These are phyloP conservation scores for Triticum urartu DNA, from an alignment of 176 grass and related monocot species.

Conservation along the genomic window DNA sequence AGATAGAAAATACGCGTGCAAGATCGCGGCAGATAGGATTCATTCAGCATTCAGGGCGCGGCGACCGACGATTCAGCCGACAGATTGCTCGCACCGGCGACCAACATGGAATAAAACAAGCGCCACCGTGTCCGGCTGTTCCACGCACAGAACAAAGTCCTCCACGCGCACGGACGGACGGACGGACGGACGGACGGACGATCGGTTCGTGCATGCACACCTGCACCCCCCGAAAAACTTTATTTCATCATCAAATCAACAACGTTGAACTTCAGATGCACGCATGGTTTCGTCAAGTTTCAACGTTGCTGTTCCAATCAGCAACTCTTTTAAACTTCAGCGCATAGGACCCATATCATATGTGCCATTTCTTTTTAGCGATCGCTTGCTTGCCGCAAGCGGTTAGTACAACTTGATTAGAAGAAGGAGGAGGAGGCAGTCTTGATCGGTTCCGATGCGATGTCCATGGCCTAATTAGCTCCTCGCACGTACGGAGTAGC, in stretches of 20 bases:
- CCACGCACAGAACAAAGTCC: background rate
- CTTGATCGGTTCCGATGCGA: conserved; percentile 29
- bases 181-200: conserved; percentile 2
- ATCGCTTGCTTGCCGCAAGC: background rate
- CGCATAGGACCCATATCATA: background rate
- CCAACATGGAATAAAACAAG: conserved; percentile 3
- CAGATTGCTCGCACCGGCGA: conserved; percentile 14
- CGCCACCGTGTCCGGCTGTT: conserved; percentile 24
- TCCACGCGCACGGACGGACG: conserved; percentile 11
- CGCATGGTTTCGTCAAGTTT: background rate
- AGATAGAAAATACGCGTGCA: background rate
- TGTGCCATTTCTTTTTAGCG: background rate
- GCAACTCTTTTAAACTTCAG: background rate
- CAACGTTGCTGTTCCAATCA: conserved; percentile 28
- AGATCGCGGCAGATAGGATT: conserved; percentile 10
- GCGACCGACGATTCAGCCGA: conserved; percentile 26
- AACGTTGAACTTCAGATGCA: background rate
- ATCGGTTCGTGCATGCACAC: conserved; percentile 2
- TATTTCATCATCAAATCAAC: background rate
- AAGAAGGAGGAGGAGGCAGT: background rate
- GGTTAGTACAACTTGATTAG: background rate
- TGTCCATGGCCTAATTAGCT: conserved; percentile 23
- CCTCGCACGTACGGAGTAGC: conserved; percentile 44
- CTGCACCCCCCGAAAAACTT: background rate
- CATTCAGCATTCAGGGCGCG: background rate